Percentiles rank a stretch among this genome's conserved stretches.
phyloP scores from a whole-genome alignment of 2,329 filamentous ascomycete genomes.

The Gnomoniopsis smithogilvyi region DNA sequence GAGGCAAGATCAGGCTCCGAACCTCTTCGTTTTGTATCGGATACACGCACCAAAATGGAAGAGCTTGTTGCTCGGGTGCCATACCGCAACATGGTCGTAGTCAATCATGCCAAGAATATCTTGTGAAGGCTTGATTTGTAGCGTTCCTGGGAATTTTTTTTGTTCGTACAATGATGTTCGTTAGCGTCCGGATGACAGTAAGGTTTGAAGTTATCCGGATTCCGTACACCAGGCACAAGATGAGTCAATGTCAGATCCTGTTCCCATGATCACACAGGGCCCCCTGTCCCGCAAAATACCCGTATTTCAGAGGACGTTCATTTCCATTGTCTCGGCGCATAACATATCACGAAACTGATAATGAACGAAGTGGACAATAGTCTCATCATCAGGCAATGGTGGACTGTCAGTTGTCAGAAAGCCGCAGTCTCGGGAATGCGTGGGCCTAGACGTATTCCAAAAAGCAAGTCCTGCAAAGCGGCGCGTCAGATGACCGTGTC shows the following conservation, averaged over 20 bases:
- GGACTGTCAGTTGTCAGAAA: background rate
- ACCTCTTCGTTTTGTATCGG: too few species aligned
- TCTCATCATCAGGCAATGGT: background rate
- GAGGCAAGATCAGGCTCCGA: too few species aligned
- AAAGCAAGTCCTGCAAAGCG: background rate
- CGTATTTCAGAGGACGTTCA: background rate
- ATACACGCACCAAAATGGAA: too few species aligned
- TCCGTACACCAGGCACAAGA: background rate
- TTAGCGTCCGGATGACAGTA: background rate
- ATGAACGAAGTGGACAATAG: background rate
- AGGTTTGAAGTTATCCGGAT: conserved; percentile 8
- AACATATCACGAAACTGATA: background rate
- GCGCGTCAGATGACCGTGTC: background rate
- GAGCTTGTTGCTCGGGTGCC: too few species aligned
- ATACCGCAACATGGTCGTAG: too few species aligned
- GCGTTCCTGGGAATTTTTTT: too few species aligned
- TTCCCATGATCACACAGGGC: background rate
- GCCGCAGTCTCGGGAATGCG: background rate
- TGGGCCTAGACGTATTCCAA: background rate
- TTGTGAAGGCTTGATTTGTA: too few species aligned
- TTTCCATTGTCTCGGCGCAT: background rate
- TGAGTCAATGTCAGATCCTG: background rate
- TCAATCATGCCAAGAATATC: background rate
- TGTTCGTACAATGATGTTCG: too few species aligned
- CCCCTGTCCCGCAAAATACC: background rate